A percentile compares a stretch with the other conserved stretches of the same genome.
Evolutionary conservation across 345 rosid species (phyloP).

Genomic region (Murraya koenigii): DNA sequence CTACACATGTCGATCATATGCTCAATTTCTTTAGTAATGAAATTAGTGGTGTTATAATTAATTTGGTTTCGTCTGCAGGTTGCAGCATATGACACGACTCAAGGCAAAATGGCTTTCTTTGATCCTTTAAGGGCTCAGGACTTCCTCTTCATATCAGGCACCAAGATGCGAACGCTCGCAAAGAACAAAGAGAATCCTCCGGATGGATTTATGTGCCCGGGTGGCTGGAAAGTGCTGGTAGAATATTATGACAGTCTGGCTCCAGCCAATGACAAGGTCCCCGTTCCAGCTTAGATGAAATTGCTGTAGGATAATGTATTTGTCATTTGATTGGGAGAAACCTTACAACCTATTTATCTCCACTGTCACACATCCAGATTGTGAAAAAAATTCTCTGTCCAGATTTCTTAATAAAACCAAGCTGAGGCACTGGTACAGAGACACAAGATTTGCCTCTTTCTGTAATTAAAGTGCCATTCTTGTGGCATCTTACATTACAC

Average conservation of each 20-base stretch:
- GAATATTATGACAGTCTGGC: slow-evolving; percentile 81
- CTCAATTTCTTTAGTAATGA: not conserved
- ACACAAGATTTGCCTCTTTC: not conserved
- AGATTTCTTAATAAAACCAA: slow-evolving; percentile 22
- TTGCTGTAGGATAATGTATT: slow-evolving; percentile 20
- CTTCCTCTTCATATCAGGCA: slow-evolving; percentile 92
- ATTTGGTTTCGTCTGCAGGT: slow-evolving; percentile 43
- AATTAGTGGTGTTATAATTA: not conserved
- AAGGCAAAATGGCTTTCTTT: slow-evolving; percentile 97
- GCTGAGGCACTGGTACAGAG: slow-evolving; percentile 17
- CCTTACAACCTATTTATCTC: slow-evolving; percentile 13
- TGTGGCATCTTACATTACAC: not conserved
- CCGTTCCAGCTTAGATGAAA: slow-evolving; percentile 46
- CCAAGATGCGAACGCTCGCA: slow-evolving; percentile 95
- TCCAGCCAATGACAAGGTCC: slow-evolving; percentile 24
- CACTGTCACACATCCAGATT: not conserved
- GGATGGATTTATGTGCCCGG: slow-evolving; percentile 96
- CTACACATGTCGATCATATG: not conserved
- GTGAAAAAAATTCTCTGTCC: slow-evolving; percentile 19
- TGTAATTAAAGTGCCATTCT: not conserved
- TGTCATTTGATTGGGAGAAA: slow-evolving; percentile 23
- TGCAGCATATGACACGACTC: slow-evolving; percentile 92
- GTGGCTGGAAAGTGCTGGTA: slow-evolving; percentile 91
- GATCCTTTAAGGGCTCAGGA: slow-evolving; percentile 90
- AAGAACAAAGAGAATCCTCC: slow-evolving; percentile 94